Conservation (phyloP, 2,329 filamentous ascomycete species). For the Fusarium brevicatenulatum region DNA sequence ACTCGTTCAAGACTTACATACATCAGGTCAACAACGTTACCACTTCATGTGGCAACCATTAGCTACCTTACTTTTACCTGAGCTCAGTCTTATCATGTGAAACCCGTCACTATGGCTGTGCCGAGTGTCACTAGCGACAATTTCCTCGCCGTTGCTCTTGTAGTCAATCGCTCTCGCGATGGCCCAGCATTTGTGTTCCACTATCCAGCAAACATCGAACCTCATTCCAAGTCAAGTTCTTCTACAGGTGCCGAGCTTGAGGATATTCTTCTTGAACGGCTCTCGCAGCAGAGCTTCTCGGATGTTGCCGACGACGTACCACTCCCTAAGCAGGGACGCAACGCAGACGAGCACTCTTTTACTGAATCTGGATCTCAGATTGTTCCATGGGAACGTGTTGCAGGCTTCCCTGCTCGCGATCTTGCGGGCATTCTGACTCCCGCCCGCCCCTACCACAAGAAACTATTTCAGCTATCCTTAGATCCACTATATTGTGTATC, state of each 20-base stretch:
- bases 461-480: conserved; percentile 81
- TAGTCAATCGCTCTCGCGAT: conserved; percentile 78
- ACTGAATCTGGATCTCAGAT: conserved; percentile 66
- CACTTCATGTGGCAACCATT: conserved; percentile 1
- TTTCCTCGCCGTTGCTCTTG: conserved; percentile 76
- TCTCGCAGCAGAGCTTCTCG: conserved; percentile 52
- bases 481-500: conserved; percentile 84
- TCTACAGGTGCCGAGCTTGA: conserved; percentile 56
- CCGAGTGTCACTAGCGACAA: conserved; percentile 64
- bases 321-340: conserved; percentile 59
- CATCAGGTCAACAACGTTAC: conserved; percentile 2
- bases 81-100: conserved; percentile 35
- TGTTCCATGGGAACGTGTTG: conserved; percentile 76
- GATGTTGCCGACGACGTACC: conserved; percentile 51
- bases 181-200: conserved; percentile 88
- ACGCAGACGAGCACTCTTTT: conserved; percentile 65
- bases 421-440: conserved; percentile 85
- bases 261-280: conserved; percentile 61
- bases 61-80: not conserved
- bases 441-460: conserved; percentile 79
- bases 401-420: conserved; percentile 79
- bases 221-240: conserved; percentile 49
- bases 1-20: not conserved
- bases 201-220: conserved; percentile 73
- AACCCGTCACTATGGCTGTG: conserved; percentile 51